Percentiles rank a stretch among this genome's conserved stretches.
phyloP scores from a whole-genome alignment of 1,139 yeast species.

The Pichia sp. region DNA sequence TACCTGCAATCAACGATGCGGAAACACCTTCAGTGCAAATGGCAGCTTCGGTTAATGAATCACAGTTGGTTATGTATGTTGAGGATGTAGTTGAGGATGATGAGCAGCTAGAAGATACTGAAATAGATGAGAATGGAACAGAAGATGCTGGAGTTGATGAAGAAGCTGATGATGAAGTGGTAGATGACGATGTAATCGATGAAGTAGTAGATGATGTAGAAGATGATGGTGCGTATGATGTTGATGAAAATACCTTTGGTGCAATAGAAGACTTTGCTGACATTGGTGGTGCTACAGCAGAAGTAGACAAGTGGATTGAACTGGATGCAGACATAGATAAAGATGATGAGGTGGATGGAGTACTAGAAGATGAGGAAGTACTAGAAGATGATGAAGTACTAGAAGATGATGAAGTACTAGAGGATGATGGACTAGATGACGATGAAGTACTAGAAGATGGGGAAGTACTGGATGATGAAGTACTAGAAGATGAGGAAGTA shows the following conservation, averaged over 20 bases:
- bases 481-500: background rate
- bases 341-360: too few relatives aligned
- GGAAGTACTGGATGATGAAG: too few relatives aligned
- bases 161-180: background rate
- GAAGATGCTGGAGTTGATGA: background rate
- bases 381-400: too few relatives aligned
- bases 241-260: too few relatives aligned
- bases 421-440: too few relatives aligned
- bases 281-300: too few relatives aligned
- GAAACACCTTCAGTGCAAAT: slow-evolving; percentile 12
- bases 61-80: slow-evolving; percentile 6
- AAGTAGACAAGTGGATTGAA: too few relatives aligned
- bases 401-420: too few relatives aligned
- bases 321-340: too few relatives aligned
- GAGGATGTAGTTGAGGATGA: background rate
- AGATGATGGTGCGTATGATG: background rate
- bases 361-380: too few relatives aligned
- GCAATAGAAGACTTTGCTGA: background rate
- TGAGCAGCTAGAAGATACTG: background rate
- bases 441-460: too few relatives aligned
- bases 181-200: background rate
- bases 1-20: slow-evolving; percentile 8
- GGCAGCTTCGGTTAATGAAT: background rate
- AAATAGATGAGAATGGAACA: background rate
- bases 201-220: background rate